A percentile compares a stretch with the other conserved stretches of the same genome.
These are phyloP conservation scores for Pelargonium nanum DNA, from an alignment of 345 rosid genomes.

Conservation along the genomic window DNA sequence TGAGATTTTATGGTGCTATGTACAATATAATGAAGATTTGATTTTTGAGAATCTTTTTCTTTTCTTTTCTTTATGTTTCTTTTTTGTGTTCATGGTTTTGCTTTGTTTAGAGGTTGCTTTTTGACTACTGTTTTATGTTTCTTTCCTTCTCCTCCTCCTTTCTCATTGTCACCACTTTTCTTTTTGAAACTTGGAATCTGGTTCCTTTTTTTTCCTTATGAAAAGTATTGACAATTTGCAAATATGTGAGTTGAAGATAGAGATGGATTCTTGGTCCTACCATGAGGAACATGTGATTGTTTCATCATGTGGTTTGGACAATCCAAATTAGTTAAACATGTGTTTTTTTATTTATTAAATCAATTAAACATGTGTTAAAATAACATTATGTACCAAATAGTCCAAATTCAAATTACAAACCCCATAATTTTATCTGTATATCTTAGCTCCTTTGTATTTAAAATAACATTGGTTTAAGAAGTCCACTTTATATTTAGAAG, in stretches of 20 bases:
- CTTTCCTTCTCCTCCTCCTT: conserved; percentile 9
- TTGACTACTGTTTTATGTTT: conserved; percentile 19
- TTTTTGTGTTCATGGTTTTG: conserved; percentile 12
- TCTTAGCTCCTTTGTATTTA: too few relatives aligned
- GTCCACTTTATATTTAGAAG: too few relatives aligned
- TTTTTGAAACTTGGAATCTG: conserved; percentile 21
- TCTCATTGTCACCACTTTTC: conserved; percentile 2
- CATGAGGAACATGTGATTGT: neutral
- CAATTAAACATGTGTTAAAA: too few relatives aligned
- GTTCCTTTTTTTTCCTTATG: conserved; percentile 11
- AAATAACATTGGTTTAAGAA: too few relatives aligned
- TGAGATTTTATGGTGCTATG: conserved; percentile 4
- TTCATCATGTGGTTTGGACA: too few relatives aligned
- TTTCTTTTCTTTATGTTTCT: too few relatives aligned
- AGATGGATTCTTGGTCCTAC: neutral
- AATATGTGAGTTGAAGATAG: neutral
- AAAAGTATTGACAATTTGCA: too few relatives aligned
- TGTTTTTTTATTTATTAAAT: too few relatives aligned
- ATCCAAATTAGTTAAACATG: too few relatives aligned
- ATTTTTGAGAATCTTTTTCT: conserved; percentile 5
- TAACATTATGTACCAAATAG: too few relatives aligned
- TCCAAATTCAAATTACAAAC: too few relatives aligned
- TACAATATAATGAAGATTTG: neutral
- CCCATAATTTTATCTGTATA: too few relatives aligned
- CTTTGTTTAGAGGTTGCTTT: conserved; percentile 31